phyloP scores from a whole-genome alignment of 2,329 filamentous ascomycete genomes.

The Fonsecaea nubica region DNA sequence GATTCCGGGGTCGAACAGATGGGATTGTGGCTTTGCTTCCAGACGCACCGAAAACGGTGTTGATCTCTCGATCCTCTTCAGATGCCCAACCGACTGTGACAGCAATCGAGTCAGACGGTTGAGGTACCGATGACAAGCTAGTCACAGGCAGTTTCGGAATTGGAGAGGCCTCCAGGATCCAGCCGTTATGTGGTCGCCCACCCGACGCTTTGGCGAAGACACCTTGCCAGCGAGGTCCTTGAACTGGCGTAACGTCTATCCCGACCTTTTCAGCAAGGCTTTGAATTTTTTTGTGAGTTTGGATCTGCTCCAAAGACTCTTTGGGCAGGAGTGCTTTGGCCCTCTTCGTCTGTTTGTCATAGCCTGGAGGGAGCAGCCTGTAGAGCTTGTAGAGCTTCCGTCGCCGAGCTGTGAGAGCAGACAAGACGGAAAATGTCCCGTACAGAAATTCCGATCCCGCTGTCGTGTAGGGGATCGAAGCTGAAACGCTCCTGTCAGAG shows the following conservation, averaged over 20 bases:
- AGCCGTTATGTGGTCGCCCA: slow-evolving; percentile 86
- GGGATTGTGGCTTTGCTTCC: slow-evolving; percentile 21
- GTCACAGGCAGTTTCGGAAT: slow-evolving; percentile 73
- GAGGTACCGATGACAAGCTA: slow-evolving; percentile 60
- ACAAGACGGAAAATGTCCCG: slow-evolving; percentile 78
- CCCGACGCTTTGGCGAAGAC: slow-evolving; percentile 83
- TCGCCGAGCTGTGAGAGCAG: slow-evolving; percentile 72
- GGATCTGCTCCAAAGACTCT: slow-evolving; percentile 5
- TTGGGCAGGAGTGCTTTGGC: slow-evolving; percentile 9
- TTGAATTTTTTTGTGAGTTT: slow-evolving; percentile 24
- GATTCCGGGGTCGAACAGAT: slow-evolving; percentile 31
- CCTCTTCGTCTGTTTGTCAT: slow-evolving; percentile 17
- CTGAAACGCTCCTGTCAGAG: slow-evolving; percentile 4
- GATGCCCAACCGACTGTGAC: slow-evolving; percentile 71
- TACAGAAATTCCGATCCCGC: slow-evolving; percentile 92
- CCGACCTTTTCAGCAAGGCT: slow-evolving; percentile 25
- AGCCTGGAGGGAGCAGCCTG: slow-evolving; percentile 53
- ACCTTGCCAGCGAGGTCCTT: slow-evolving; percentile 63
- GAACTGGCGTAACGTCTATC: slow-evolving; percentile 23
- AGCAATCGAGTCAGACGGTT: slow-evolving; percentile 60
- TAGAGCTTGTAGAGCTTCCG: slow-evolving; percentile 87
- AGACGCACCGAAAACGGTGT: slow-evolving; percentile 60
- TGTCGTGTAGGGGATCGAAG: slow-evolving; percentile 73
- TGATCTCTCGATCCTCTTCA: slow-evolving; percentile 74
- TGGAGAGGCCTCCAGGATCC: slow-evolving; percentile 84